phyloP scores from a whole-genome alignment of 164 flowering plant species.

The Kalanchoe fedtschenkoi region DNA sequence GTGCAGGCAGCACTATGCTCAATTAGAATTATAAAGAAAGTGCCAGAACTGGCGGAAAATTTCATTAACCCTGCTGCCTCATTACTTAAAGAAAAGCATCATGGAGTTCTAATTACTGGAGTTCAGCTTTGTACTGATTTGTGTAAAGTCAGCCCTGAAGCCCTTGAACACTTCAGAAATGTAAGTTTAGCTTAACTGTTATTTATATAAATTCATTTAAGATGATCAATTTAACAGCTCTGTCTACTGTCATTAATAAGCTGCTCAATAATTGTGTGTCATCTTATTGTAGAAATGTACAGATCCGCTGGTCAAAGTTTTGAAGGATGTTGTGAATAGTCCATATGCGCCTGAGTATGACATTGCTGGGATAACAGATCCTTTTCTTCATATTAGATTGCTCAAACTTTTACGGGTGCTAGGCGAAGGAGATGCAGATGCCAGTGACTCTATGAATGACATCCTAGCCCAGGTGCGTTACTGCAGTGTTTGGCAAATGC shows the following conservation, averaged over 20 bases:
- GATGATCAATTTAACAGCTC: background rate
- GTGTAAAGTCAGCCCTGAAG: conserved; percentile 80
- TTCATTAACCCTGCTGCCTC: conserved; percentile 73
- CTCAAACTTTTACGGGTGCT: conserved; percentile 66
- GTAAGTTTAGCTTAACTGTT: conserved; percentile 22
- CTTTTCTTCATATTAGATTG: conserved; percentile 90
- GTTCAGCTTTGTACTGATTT: conserved; percentile 91
- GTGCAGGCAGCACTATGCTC: conserved; percentile 90
- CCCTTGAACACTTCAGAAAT: conserved; percentile 84
- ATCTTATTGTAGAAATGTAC: conserved; percentile 54
- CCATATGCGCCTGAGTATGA: conserved; percentile 97
- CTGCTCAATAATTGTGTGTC: conserved; percentile 1
- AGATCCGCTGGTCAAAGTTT: conserved; percentile 67
- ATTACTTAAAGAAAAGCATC: conserved; percentile 93
- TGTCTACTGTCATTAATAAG: background rate
- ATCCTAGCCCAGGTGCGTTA: conserved; percentile 94
- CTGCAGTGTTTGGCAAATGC: background rate
- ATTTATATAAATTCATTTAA: background rate
- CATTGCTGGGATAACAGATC: conserved; percentile 91
- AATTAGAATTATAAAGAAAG: conserved; percentile 88
- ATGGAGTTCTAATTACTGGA: conserved; percentile 84
- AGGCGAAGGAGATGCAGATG: conserved; percentile 95
- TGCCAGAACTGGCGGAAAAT: conserved; percentile 94
- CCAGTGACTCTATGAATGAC: conserved; percentile 95
- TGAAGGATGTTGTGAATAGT: conserved; percentile 83